A percentile compares a stretch with the other conserved stretches of the same genome.
These are phyloP conservation scores for Apiotrichum gamsii DNA, from an alignment of 1,284 basidiomycete species.

Conservation along the genomic window DNA sequence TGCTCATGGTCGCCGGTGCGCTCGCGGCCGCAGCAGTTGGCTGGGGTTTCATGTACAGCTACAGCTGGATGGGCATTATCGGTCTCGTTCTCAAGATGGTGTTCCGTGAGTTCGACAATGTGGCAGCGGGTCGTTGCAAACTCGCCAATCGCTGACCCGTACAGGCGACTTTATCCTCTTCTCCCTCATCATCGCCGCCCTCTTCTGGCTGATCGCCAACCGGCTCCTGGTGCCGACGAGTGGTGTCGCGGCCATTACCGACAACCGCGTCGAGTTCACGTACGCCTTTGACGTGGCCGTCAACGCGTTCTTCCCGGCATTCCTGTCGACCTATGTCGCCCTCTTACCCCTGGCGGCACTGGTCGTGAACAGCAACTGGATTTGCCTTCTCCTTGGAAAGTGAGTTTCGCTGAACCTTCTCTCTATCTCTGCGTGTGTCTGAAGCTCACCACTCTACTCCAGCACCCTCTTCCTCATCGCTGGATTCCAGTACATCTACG, in stretches of 20 bases:
- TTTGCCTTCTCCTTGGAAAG: constrained; percentile 87
- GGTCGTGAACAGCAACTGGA: constrained; percentile 76
- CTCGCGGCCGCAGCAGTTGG: constrained; percentile 63
- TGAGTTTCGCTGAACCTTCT: constrained; percentile 24
- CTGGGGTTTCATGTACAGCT: constrained; percentile 79
- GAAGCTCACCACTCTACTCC: not conserved
- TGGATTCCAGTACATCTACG: constrained; percentile 79
- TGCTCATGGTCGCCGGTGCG: constrained; percentile 72
- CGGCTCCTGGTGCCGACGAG: constrained; percentile 62
- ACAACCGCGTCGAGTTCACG: constrained; percentile 76
- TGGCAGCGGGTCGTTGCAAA: too few relatives aligned
- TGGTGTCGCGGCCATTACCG: constrained; percentile 57
- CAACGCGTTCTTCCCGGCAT: constrained; percentile 89
- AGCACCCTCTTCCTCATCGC: constrained; percentile 76
- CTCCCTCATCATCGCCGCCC: constrained; percentile 64
- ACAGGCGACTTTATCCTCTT: constrained; percentile 66
- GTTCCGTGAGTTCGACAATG: constrained; percentile 52
- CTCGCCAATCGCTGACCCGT: not conserved
- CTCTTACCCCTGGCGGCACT: constrained; percentile 78
- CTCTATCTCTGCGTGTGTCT: not conserved
- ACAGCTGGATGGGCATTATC: constrained; percentile 55
- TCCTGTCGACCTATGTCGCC: constrained; percentile 76
- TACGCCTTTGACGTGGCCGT: constrained; percentile 93
- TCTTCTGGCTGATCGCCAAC: constrained; percentile 76
- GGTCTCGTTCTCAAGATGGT: constrained; percentile 71